Conservation (phyloP, 331 rosid species). For the Saraca asoca region DNA sequence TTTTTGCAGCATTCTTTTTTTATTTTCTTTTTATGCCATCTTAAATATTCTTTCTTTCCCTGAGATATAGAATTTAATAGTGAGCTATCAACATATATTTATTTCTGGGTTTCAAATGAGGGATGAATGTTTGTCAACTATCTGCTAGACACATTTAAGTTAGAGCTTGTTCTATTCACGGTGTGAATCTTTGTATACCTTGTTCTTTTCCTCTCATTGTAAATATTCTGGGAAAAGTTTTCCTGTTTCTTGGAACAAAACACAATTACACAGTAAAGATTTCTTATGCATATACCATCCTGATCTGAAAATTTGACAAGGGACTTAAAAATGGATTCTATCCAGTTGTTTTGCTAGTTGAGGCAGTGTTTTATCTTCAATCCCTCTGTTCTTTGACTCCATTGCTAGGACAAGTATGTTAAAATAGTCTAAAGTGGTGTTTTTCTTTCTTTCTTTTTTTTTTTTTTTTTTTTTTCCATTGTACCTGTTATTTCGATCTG, state of each 20-base stretch:
- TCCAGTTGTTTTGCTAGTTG: too few species aligned
- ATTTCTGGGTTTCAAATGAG: constrained; percentile 23
- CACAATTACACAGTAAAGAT: too few species aligned
- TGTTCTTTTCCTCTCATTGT: background rate
- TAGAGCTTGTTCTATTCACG: constrained; percentile 2
- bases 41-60: background rate
- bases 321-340: too few species aligned
- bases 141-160: constrained; percentile 13
- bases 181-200: too few species aligned
- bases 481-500: too few species aligned
- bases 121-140: background rate
- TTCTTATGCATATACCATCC: constrained; percentile 17
- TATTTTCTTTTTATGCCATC: constrained; percentile 13
- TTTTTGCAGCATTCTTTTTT: constrained; percentile 19
- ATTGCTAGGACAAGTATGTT: too few species aligned
- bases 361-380: too few species aligned
- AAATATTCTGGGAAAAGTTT: background rate
- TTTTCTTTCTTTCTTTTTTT: too few species aligned
- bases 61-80: background rate
- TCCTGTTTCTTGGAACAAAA: background rate
- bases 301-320: constrained; percentile 2
- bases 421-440: too few species aligned
- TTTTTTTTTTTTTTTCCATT: too few species aligned
- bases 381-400: too few species aligned
- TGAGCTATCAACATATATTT: background rate